These are phyloP conservation scores for Closterium sp. DNA, from an alignment of 139 green algal species.

Conservation along the genomic window DNA sequence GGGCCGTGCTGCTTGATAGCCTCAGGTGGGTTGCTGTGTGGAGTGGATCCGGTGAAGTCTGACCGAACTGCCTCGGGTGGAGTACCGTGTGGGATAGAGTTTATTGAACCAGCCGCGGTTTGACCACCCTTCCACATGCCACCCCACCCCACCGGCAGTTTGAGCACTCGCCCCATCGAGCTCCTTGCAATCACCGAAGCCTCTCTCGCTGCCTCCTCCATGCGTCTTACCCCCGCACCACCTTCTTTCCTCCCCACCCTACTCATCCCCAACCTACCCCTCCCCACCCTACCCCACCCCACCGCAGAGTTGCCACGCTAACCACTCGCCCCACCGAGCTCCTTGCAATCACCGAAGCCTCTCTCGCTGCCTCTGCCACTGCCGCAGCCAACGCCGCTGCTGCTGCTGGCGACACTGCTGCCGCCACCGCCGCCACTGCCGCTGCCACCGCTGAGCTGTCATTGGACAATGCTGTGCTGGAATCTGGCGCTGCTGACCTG, in stretches of 20 bases:
- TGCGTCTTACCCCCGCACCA: neutral
- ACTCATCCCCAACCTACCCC: no score
- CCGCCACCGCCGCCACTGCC: neutral
- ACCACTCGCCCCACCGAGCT: neutral
- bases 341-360: neutral
- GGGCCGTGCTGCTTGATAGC: no score
- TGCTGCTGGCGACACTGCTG: no score
- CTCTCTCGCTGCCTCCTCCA: neutral
- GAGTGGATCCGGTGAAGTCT: no score
- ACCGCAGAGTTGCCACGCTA: neutral
- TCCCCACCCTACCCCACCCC: neutral
- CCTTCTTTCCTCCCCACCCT: no score
- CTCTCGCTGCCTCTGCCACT: neutral
- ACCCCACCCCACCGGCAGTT: no score
- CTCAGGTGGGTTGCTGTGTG: constrained; percentile 3
- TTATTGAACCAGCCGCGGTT: no score
- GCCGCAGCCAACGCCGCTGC: neutral
- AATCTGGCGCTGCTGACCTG: neutral
- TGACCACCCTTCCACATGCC: neutral
- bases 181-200: neutral
- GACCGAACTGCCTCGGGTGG: no score
- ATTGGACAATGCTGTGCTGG: neutral
- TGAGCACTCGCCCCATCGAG: neutral
- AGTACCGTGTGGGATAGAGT: no score
- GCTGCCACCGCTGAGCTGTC: neutral